phyloP scores from a whole-genome alignment of 345 rosid genomes.

The Arabidopsis arenosa region DNA sequence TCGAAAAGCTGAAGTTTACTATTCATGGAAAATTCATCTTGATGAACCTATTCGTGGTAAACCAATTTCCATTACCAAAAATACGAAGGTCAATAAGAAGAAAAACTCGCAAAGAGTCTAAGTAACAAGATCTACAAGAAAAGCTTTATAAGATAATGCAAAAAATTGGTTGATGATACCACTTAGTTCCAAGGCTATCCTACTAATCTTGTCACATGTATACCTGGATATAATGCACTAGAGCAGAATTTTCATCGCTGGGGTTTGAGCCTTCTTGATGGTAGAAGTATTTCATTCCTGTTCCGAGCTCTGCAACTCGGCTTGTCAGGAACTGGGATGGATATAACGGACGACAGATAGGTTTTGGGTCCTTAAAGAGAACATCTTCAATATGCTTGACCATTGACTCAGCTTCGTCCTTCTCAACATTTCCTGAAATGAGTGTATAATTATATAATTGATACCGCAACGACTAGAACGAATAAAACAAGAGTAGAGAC shows the following conservation, averaged over 20 bases:
- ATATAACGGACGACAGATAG: constrained; percentile 67
- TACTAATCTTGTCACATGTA: not conserved
- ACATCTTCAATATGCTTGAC: constrained; percentile 61
- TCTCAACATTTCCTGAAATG: constrained; percentile 67
- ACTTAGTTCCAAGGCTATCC: not conserved
- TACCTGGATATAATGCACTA: constrained; percentile 92
- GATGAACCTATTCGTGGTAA: constrained; percentile 61
- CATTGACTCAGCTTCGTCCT: constrained; percentile 66
- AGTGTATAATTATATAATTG: constrained; percentile 6
- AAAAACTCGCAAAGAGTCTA: not conserved
- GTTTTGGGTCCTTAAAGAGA: constrained; percentile 61
- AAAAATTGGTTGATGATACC: constrained; percentile 1
- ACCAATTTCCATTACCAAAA: constrained; percentile 13
- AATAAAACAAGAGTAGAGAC: not conserved
- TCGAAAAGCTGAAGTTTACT: constrained; percentile 74
- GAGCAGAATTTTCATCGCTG: constrained; percentile 75
- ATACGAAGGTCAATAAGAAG: not conserved
- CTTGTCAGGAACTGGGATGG: constrained; percentile 74
- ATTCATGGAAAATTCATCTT: constrained; percentile 71
- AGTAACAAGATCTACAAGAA: not conserved
- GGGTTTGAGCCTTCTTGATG: constrained; percentile 69
- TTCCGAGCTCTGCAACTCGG: constrained; percentile 66
- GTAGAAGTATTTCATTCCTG: constrained; percentile 59
- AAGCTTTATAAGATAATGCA: constrained; percentile 11
- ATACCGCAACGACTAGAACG: not conserved